Base-by-base conservation (phyloP, 75 land plant species). In the Adiantum capillusveneris region DNA sequence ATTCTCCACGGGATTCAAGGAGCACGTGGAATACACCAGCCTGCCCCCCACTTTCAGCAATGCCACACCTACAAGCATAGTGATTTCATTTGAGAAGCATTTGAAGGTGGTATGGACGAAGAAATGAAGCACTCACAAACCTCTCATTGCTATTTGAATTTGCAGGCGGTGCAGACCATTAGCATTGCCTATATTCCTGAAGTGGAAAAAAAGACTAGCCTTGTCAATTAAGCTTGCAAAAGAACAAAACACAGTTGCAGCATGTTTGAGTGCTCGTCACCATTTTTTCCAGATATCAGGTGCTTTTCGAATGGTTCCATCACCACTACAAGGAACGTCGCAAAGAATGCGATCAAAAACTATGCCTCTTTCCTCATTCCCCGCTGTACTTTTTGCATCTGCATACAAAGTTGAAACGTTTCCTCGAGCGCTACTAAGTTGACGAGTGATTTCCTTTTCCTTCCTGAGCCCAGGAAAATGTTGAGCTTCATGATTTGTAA, bases 251-350 rank as follows among this genome's bases (percentile, higher is more conserved):
- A 13, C 42, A 39, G n/a, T n/a, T n/a, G n/a, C n/a, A n/a, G n/a
- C n/a, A n/a, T n/a, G n/a, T n/a, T n/a, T n/a, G n/a, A n/a, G n/a
- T 53, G 25, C 22, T 13, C 27, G 6, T 24, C 67, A 89, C 98
- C 98, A 94, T 77, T 94, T 94, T 54, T 80, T 80, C 98, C 96
- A 94, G 0, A 94, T 78, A 71, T 94, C 98, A 54, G 98, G 98
- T 53, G 98, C 98, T 79, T 94, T 94, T 21, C 98, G 79, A 9
- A 94, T 68, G 29, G 98, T 94, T 1, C 98, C 98, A 80, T 94
- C 98, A 13, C 98, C 98, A 71, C 98, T 94, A 56, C 98, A 94
- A 25, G 98, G 98, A 29, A 94, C 96, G 79, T 94, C 98, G 73
- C 98, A 94, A 60, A 94, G 67, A 17, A 94, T 80, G 44, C 98